Evolutionary conservation across 2,329 filamentous ascomycete genomes (phyloP).

Genomic region (Delphinella strobiligena): DNA sequence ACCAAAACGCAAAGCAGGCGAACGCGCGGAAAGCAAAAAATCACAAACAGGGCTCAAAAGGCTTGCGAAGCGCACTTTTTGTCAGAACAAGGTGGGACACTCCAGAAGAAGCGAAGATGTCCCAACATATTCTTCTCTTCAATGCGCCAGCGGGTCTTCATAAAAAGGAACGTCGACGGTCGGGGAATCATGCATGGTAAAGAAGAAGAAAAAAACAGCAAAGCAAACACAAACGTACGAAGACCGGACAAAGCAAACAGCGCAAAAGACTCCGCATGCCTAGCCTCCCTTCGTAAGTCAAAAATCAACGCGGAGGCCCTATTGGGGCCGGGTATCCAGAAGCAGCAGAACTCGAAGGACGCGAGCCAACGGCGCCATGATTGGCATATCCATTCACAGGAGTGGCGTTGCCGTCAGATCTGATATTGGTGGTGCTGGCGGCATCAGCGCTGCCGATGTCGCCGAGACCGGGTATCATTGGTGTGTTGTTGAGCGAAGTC

Average conservation of each 20-base stretch:
- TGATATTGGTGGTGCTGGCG: slow-evolving; percentile 2
- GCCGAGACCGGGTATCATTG: slow-evolving; percentile 26
- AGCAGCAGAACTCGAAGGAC: slow-evolving; percentile 14
- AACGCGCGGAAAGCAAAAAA: background rate
- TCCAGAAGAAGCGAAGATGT: no score
- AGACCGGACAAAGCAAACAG: slow-evolving; percentile 8
- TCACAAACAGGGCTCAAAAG: background rate
- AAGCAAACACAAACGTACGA: slow-evolving; percentile 8
- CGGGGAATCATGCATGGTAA: background rate
- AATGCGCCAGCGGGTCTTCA: no score
- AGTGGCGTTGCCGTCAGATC: background rate
- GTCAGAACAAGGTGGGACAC: no score
- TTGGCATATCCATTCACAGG: slow-evolving; percentile 1
- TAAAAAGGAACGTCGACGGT: slow-evolving; percentile 1
- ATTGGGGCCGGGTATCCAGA: slow-evolving; percentile 28
- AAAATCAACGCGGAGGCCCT: slow-evolving; percentile 24
- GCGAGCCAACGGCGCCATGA: slow-evolving; percentile 8
- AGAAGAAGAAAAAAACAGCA: slow-evolving; percentile 3
- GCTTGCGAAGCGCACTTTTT: background rate
- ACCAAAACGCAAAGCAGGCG: background rate
- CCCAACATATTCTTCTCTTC: no score
- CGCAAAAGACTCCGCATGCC: background rate
- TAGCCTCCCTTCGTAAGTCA: slow-evolving; percentile 10
- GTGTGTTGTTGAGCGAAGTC: slow-evolving; percentile 23
- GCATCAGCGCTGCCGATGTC: slow-evolving; percentile 14